Evolutionary conservation across 2,329 filamentous ascomycete genomes (phyloP).

Genomic region (Arachnopeziza araneosa): DNA sequence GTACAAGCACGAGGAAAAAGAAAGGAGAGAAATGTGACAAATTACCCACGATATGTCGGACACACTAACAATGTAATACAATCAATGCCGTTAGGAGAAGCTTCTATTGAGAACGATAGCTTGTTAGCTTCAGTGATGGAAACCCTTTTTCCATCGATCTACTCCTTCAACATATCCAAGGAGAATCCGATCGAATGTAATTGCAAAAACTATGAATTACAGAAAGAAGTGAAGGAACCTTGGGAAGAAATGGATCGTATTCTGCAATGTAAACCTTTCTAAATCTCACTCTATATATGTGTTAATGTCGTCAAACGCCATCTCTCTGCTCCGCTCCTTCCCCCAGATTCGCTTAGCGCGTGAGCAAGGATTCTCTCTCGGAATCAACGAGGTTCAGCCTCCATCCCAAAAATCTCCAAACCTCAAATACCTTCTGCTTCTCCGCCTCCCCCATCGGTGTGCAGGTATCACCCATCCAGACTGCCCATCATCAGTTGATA

Average conservation of each 20-base stretch:
- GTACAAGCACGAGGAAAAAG: neutral
- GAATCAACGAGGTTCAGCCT: constrained; percentile 12
- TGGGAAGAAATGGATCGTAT: too few species aligned
- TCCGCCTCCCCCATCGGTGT: constrained; percentile 23
- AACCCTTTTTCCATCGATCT: too few species aligned
- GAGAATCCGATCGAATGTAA: too few species aligned
- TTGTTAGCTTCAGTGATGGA: too few species aligned
- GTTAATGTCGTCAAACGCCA: neutral
- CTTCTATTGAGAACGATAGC: too few species aligned
- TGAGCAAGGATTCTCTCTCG: constrained; percentile 14
- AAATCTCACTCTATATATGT: too few species aligned
- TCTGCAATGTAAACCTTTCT: too few species aligned
- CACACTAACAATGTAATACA: too few species aligned
- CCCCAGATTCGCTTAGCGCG: constrained; percentile 12
- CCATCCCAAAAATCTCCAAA: constrained; percentile 8
- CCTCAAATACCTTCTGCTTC: constrained; percentile 17
- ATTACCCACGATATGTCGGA: neutral
- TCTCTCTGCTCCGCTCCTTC: neutral
- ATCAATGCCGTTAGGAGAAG: too few species aligned
- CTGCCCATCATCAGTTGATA: constrained; percentile 17
- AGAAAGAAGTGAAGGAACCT: too few species aligned
- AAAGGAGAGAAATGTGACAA: neutral
- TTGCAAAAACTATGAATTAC: too few species aligned
- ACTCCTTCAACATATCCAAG: too few species aligned
- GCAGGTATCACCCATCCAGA: constrained; percentile 28